These are phyloP conservation scores for Penicillium sclerotiorum DNA, from an alignment of 2,329 filamentous ascomycete species.

Conservation along the genomic window DNA sequence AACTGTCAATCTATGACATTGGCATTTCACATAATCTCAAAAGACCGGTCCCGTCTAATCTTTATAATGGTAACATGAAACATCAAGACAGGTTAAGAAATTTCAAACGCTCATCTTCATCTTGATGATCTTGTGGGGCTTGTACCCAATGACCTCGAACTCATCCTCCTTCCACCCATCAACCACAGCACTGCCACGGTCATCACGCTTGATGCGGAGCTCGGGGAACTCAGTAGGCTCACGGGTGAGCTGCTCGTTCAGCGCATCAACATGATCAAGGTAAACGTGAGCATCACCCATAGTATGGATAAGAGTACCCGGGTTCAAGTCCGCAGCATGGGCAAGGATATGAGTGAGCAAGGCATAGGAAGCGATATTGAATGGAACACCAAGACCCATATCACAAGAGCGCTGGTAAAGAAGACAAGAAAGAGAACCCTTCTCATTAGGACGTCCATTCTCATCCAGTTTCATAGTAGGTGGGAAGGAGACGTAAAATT, in stretches of 20 bases:
- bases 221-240: conserved; percentile 81
- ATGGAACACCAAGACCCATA: conserved; percentile 95
- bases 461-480: conserved; percentile 28
- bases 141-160: conserved; percentile 83
- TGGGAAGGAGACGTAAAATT: conserved; percentile 88
- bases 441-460: conserved; percentile 41
- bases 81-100: neutral
- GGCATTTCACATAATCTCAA: neutral
- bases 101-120: conserved; percentile 97
- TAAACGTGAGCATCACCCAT: conserved; percentile 99
- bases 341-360: conserved; percentile 94
- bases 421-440: conserved; percentile 79
- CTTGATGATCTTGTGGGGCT: conserved; percentile 85
- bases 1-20: too few species aligned
- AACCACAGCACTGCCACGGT: conserved; percentile 78
- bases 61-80: conserved; percentile 5
- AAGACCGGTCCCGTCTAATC: conserved; percentile 27
- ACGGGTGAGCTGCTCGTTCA: conserved; percentile 76
- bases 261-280: conserved; percentile 84
- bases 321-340: conserved; percentile 78
- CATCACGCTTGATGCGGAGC: conserved; percentile 69
- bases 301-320: conserved; percentile 86
- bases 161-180: conserved; percentile 91
- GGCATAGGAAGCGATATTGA: conserved; percentile 96
- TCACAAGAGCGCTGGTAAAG: conserved; percentile 94